phyloP scores from a whole-genome alignment of 352 stramenopile genomes.

The Pythium volutum region DNA sequence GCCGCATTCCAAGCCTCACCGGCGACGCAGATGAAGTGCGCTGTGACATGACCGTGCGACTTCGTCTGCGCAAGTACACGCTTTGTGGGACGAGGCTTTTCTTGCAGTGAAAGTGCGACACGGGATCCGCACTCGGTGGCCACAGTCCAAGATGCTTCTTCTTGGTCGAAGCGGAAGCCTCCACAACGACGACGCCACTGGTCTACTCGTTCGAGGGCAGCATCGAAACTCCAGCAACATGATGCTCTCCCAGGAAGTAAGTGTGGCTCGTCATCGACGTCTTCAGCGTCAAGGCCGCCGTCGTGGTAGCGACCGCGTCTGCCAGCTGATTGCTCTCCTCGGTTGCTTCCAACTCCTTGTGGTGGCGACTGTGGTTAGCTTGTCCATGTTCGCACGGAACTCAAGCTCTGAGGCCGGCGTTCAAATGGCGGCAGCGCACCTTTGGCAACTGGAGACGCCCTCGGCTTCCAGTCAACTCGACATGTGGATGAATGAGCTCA shows the following conservation, averaged over 20 bases:
- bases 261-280: not conserved
- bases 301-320: conserved; percentile 4
- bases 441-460: not conserved
- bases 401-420: not conserved
- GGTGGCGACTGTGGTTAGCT: conserved; percentile 1
- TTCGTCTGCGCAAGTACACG: conserved; percentile 29
- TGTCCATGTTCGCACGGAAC: not conserved
- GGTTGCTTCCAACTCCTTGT: conserved; percentile 10
- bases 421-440: not conserved
- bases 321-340: conserved; percentile 3
- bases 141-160: conserved; percentile 3
- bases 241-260: not conserved
- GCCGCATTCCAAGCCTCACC: not conserved
- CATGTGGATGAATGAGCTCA: conserved; percentile 2
- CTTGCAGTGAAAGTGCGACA: conserved; percentile 14
- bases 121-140: not conserved
- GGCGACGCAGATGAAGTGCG: conserved; percentile 1
- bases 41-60: conserved; percentile 24
- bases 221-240: not conserved
- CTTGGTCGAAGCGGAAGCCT: not conserved
- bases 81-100: conserved; percentile 30
- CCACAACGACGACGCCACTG: not conserved
- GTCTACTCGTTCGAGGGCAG: not conserved
- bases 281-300: not conserved
- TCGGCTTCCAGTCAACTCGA: not conserved